Evolutionary conservation across 495 filamentous ascomycete species (phyloP), one percentile per base, ranked within the genome.

Genomic region (Lepraria neglecta): DNA sequence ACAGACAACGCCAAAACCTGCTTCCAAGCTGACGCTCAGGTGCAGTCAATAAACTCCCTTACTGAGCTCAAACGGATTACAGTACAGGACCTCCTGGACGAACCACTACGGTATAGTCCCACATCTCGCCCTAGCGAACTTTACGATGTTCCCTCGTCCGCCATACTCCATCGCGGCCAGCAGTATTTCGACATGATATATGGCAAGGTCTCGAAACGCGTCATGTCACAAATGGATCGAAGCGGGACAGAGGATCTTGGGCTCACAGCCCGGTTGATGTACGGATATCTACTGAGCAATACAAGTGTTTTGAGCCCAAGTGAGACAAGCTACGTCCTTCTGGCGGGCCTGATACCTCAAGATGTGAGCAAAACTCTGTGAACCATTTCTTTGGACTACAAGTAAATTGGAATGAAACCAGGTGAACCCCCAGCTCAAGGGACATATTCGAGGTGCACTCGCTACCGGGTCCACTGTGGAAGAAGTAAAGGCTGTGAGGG

Each of bases 331-430:
- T 79, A 75, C 62, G 75, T 82, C 30, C 65, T 84, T 53, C 68
- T 84, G n/a, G 80, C 81, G n/a, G 82, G 75, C 6, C 60, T 84
- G 59, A 76, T 82, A 43, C 78, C 78, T 15, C 79, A 81, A 70
- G 79, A 82, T 64, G 78, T 80, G 65, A 62, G 71, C 63, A 24
- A 7, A 14, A 31, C 40, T 56, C 14, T 28, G 6, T 38, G 35
- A 38, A 38, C 27, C n/a, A 45, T 15, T 45, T 15, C 31, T 12
- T 50, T 15, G 51, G 28, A 46, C 31, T 61, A 21, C n/a, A 19
- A 58, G 47, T 52, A 19, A 54, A 21, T 51, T 35, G 55, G 14
- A 11, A 19, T 52, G 44, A 31, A 27, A 12, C 2, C 28, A 78
- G 77, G 75, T 82, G 14, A 82, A 82, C 38, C 77, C 79, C 15